These are phyloP conservation scores for Collybia mongolica DNA, from an alignment of 768 basidiomycete genomes.

Conservation along the genomic window DNA sequence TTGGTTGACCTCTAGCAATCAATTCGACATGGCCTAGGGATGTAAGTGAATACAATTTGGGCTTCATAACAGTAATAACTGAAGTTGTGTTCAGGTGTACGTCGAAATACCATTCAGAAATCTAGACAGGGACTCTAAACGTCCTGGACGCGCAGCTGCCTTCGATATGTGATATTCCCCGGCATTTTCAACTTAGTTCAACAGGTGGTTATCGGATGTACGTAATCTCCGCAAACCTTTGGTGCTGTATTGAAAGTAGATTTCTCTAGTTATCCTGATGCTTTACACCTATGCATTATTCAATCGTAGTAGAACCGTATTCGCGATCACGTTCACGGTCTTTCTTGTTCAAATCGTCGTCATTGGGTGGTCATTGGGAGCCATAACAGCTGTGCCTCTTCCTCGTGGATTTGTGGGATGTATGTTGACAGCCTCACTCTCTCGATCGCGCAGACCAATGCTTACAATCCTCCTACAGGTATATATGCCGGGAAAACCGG, in stretches of 20 bases:
- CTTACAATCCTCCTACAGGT: background rate
- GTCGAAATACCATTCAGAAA: too few species aligned
- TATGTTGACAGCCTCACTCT: background rate
- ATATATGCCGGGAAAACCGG: conserved; percentile 12
- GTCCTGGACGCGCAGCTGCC: background rate
- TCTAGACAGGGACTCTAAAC: too few species aligned
- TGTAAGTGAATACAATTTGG: background rate
- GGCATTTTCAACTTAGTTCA: conserved; percentile 11
- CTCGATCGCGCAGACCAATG: background rate
- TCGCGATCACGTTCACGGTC: background rate
- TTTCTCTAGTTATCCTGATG: conserved; percentile 5
- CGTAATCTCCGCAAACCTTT: background rate
- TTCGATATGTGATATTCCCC: conserved; percentile 9
- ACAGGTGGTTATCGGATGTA: conserved; percentile 11
- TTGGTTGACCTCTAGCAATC: background rate
- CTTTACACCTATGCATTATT: conserved; percentile 12
- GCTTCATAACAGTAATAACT: background rate
- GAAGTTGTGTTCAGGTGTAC: too few species aligned
- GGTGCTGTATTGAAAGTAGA: background rate
- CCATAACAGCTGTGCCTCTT: conserved; percentile 8
- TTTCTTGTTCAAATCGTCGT: conserved; percentile 9
- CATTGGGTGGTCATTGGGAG: conserved; percentile 15
- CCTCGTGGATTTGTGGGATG: conserved; percentile 11
- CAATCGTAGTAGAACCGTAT: conserved; percentile 4
- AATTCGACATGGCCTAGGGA: conserved; percentile 9